Evolutionary conservation across 2,329 filamentous ascomycete genomes (phyloP), one percentile per base, ranked within the genome.

Genomic region (Canariomyces notabilis): DNA sequence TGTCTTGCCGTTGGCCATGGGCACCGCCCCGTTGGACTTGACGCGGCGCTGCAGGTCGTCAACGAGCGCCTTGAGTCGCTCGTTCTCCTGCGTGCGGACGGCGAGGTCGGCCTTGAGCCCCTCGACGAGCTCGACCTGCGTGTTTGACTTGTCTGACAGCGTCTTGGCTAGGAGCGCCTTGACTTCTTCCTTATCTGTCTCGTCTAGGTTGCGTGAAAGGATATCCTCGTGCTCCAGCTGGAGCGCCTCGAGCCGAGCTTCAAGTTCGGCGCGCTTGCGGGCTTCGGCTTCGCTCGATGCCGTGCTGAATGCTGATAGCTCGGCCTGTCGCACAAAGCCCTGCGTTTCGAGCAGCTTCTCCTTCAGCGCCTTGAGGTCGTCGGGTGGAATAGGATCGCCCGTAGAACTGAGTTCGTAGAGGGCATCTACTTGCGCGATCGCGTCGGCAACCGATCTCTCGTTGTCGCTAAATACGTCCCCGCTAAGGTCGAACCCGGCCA

Each of bases 401-500:
- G 79, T 74, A 11, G 83, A 76, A 67, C 85, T 87, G 59, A 88
- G 77, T 57, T 89, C 85, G 55, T 89, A 78, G 34, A 97, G 73
- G 11, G 78, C 72, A 57, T 95, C 89, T 22, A 97, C 75, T 59
- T 87, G 84, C 57, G 89, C 81, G 57, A 97, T 91, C 52, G 89
- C 84, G 52, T 86, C 82, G 49, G 87, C 82, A 48, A 98, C 87
- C 41, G 82, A 83, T 53, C 84, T 80, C 67, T 98, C 93, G 58
- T 95, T 95, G 48, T 93, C 87, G 57, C 89, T 95, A 65, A 97
- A 95, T 23, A 94, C 83, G 48, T 96, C 90, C 39, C 86, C 85
- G 36, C 89, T 91, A 26, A 98, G 79, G 61, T 98, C 91, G 60
- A 98, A 97, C 3, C 91, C 89, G 49, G 93, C 93, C 91, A 98